phyloP scores from a whole-genome alignment of 345 rosid genomes.

The Iberis pinnata region DNA sequence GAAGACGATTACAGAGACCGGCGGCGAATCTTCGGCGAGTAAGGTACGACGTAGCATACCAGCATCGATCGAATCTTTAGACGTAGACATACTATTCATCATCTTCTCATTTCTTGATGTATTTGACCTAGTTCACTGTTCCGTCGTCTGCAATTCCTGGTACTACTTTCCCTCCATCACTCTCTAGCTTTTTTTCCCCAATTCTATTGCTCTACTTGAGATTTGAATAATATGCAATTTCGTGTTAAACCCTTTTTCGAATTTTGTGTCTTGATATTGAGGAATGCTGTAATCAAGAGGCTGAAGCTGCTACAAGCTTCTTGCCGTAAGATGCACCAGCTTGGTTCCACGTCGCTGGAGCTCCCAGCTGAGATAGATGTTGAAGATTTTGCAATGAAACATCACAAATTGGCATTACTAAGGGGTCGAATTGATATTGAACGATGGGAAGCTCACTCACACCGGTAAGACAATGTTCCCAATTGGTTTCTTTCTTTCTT shows the following conservation, averaged over 20 bases:
- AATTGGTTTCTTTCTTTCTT: neutral
- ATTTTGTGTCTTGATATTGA: slow-evolving; percentile 19
- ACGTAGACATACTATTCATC: slow-evolving; percentile 47
- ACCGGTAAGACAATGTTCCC: slow-evolving; percentile 39
- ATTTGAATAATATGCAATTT: neutral
- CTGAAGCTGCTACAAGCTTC: slow-evolving; percentile 49
- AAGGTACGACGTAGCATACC: slow-evolving; percentile 39
- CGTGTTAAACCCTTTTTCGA: neutral
- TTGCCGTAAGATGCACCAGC: slow-evolving; percentile 38
- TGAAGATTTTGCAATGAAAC: slow-evolving; percentile 55
- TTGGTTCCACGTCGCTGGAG: slow-evolving; percentile 28
- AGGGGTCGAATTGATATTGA: slow-evolving; percentile 45
- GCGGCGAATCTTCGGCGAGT: slow-evolving; percentile 34
- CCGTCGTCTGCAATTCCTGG: slow-evolving; percentile 80
- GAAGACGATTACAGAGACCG: slow-evolving; percentile 24
- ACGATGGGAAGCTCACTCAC: slow-evolving; percentile 78
- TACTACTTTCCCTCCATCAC: slow-evolving; percentile 21
- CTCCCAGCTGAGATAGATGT: slow-evolving; percentile 35
- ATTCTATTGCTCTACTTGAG: neutral
- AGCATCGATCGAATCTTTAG: slow-evolving; percentile 38
- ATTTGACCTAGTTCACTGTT: slow-evolving; percentile 71
- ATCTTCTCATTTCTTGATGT: slow-evolving; percentile 69
- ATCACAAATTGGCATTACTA: slow-evolving; percentile 47
- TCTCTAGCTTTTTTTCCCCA: neutral
- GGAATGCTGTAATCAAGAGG: slow-evolving; percentile 48